Evolutionary conservation across 2,329 filamentous ascomycete species (phyloP).

Genomic region (Amphichorda felina): DNA sequence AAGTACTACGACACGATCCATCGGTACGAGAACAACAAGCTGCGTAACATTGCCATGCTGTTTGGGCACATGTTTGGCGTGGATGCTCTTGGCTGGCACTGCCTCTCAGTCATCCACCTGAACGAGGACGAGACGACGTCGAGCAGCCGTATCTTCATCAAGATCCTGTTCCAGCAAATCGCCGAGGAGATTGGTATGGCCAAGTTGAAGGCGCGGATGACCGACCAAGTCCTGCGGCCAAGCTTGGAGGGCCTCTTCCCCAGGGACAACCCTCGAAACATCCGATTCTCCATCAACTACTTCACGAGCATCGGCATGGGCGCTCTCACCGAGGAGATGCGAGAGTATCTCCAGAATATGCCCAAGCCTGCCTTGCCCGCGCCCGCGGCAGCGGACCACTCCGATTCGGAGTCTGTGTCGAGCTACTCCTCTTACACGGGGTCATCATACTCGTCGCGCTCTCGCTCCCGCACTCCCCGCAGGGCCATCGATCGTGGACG

Average conservation of each 20-base stretch:
- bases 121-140: slow-evolving; percentile 97
- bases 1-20: slow-evolving; percentile 98
- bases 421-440: slow-evolving; percentile 68
- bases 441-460: slow-evolving; percentile 39
- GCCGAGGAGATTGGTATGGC: slow-evolving; percentile 76
- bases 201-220: slow-evolving; percentile 64
- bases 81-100: slow-evolving; percentile 88
- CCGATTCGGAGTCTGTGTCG: slow-evolving; percentile 60
- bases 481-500: slow-evolving; percentile 22
- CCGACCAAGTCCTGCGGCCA: slow-evolving; percentile 66
- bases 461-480: slow-evolving; percentile 28
- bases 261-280: slow-evolving; percentile 76
- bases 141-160: slow-evolving; percentile 95
- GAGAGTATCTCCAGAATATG: slow-evolving; percentile 78
- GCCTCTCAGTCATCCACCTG: slow-evolving; percentile 70
- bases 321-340: slow-evolving; percentile 86
- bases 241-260: slow-evolving; percentile 83
- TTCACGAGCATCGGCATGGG: slow-evolving; percentile 98
- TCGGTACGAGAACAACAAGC: slow-evolving; percentile 87
- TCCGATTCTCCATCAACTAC: slow-evolving; percentile 97
- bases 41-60: slow-evolving; percentile 90
- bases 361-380: slow-evolving; percentile 73
- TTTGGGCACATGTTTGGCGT: slow-evolving; percentile 85
- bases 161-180: slow-evolving; percentile 91
- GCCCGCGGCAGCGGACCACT: slow-evolving; percentile 43